These are phyloP conservation scores for Nicotiana obtusifolia DNA, from an alignment of 257 asterid genomes.

Conservation along the genomic window DNA sequence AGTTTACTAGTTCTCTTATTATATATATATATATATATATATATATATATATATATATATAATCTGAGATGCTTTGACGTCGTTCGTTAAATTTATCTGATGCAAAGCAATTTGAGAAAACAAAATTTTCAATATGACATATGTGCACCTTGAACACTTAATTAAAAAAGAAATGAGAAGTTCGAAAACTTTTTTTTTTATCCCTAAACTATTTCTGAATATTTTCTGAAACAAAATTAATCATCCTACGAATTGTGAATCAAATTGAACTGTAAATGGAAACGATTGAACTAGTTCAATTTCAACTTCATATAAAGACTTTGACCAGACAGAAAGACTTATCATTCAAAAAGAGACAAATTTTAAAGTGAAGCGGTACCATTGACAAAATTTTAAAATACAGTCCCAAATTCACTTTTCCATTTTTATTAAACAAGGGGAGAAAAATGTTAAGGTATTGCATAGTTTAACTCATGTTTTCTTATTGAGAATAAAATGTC, in stretches of 20 bases:
- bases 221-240: background rate
- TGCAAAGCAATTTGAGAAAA: too few species aligned
- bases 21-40: too few species aligned
- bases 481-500: too few species aligned
- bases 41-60: too few species aligned
- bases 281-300: background rate
- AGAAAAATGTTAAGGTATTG: background rate
- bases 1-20: too few species aligned
- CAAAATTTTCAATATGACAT: too few species aligned
- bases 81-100: too few species aligned
- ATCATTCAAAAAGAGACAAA: background rate
- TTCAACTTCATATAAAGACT: background rate
- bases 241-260: background rate
- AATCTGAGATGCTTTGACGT: too few species aligned
- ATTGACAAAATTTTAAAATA: background rate
- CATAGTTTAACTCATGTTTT: background rate
- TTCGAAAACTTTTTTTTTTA: background rate
- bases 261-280: background rate
- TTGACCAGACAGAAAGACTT: background rate
- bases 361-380: background rate
- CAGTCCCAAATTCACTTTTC: background rate
- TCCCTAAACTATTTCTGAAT: background rate
- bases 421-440: background rate
- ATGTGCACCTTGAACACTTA: too few species aligned
- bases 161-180: too few species aligned